These are phyloP conservation scores for Daldinia caldariorum DNA, from an alignment of 495 filamentous ascomycete genomes.

Conservation along the genomic window DNA sequence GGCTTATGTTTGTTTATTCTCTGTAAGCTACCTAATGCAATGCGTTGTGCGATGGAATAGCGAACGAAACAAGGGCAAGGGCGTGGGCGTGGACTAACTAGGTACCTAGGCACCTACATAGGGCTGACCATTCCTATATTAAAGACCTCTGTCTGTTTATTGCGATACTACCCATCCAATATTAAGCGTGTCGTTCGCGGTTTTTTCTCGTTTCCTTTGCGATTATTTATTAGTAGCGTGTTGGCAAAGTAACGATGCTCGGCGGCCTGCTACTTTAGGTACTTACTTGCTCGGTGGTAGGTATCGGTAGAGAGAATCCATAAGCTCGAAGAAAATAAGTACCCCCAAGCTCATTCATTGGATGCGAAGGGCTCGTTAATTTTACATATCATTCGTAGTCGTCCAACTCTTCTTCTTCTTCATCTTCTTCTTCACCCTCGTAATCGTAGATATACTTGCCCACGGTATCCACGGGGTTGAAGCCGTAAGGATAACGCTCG, in stretches of 20 bases:
- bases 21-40: no score
- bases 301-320: background rate
- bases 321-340: background rate
- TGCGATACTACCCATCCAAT: no score
- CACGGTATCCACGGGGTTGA: background rate
- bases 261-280: background rate
- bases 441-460: background rate
- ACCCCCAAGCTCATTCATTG: background rate
- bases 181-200: no score
- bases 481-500: conserved; percentile 15
- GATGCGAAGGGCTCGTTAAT: no score
- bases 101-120: no score
- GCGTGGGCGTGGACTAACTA: no score
- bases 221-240: background rate
- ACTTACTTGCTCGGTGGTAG: background rate
- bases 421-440: background rate
- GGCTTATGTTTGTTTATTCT: background rate
- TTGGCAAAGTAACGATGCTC: background rate
- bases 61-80: no score
- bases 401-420: no score
- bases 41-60: no score
- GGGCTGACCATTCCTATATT: no score
- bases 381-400: no score
- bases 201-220: background rate
- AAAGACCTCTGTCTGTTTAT: no score